phyloP scores from a whole-genome alignment of 768 basidiomycete genomes.

The Russula sp. region DNA sequence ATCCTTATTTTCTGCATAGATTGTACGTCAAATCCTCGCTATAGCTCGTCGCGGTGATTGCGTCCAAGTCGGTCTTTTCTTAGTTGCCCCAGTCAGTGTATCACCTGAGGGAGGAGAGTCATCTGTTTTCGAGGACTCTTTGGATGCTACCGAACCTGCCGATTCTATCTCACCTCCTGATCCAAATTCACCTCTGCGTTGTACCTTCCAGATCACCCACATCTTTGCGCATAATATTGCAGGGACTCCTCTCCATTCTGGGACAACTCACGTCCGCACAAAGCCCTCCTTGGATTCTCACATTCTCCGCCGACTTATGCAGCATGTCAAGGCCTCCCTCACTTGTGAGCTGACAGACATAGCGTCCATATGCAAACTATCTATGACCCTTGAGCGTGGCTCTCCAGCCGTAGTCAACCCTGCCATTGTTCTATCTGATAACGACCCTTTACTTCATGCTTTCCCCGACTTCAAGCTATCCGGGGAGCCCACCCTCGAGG shows the following conservation, averaged over 20 bases:
- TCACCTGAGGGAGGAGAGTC: conserved; percentile 2
- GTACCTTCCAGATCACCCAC: conserved; percentile 52
- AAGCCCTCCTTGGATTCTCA: conserved; percentile 41
- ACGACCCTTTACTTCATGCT: conserved; percentile 42
- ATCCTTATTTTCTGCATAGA: conserved; percentile 38
- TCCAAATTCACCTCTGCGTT: conserved; percentile 39
- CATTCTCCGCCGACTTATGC: conserved; percentile 53
- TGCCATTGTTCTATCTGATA: conserved; percentile 34
- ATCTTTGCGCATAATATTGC: conserved; percentile 30
- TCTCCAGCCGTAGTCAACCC: conserved; percentile 38
- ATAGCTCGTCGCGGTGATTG: conserved; percentile 69
- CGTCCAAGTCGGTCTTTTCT: conserved; percentile 75
- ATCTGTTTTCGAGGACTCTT: conserved; percentile 11
- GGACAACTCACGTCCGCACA: conserved; percentile 26
- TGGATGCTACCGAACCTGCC: conserved; percentile 15
- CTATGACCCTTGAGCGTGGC: conserved; percentile 56
- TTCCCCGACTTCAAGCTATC: conserved; percentile 45
- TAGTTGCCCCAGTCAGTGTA: conserved; percentile 31
- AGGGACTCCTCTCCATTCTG: background rate
- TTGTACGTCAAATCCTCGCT: conserved; percentile 74
- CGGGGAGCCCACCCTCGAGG: conserved; percentile 71
- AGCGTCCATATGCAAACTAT: conserved; percentile 51
- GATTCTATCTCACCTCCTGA: conserved; percentile 20
- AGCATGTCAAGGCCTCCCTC: conserved; percentile 46
- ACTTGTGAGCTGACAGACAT: conserved; percentile 37